phyloP scores from a whole-genome alignment of 2,329 filamentous ascomycete species.

The Daldinia sp. region DNA sequence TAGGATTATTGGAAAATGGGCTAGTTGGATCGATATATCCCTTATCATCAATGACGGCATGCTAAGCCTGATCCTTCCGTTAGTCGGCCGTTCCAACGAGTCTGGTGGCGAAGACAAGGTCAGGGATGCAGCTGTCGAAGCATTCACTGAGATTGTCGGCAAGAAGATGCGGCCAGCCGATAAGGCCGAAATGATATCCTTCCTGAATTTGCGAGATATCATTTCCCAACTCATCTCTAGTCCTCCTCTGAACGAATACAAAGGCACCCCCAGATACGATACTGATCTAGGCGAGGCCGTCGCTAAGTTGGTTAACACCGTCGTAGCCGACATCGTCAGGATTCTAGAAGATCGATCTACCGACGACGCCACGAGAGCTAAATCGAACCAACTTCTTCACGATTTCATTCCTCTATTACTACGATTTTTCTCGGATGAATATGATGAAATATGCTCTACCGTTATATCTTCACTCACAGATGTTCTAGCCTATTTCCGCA shows the following conservation, averaged over 20 bases:
- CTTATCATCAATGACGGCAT: slow-evolving; percentile 91
- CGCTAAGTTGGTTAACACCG: slow-evolving; percentile 93
- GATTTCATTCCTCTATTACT: slow-evolving; percentile 86
- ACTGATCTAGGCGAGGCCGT: slow-evolving; percentile 95
- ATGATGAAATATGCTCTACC: slow-evolving; percentile 96
- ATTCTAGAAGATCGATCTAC: slow-evolving; percentile 75
- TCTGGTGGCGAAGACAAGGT: slow-evolving; percentile 76
- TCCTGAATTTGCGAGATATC: slow-evolving; percentile 86
- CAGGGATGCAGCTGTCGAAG: slow-evolving; percentile 89
- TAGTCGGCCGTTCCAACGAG: slow-evolving; percentile 78
- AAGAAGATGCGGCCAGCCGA: slow-evolving; percentile 97
- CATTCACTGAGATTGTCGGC: slow-evolving; percentile 92
- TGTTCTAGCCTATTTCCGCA: slow-evolving; percentile 88
- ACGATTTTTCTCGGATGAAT: slow-evolving; percentile 96
- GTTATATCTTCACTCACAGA: slow-evolving; percentile 95
- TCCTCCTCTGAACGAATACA: slow-evolving; percentile 78
- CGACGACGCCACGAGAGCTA: slow-evolving; percentile 70
- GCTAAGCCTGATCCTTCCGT: slow-evolving; percentile 82
- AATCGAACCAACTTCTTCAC: slow-evolving; percentile 83
- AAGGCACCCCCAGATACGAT: slow-evolving; percentile 87
- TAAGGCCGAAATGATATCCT: slow-evolving; percentile 92
- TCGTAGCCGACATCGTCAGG: slow-evolving; percentile 84
- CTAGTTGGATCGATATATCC: slow-evolving; percentile 98
- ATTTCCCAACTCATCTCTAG: slow-evolving; percentile 86
- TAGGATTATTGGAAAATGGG: slow-evolving; percentile 94